These are phyloP conservation scores for Penicillium sp. DNA, from an alignment of 2,329 filamentous ascomycete species.

Conservation along the genomic window DNA sequence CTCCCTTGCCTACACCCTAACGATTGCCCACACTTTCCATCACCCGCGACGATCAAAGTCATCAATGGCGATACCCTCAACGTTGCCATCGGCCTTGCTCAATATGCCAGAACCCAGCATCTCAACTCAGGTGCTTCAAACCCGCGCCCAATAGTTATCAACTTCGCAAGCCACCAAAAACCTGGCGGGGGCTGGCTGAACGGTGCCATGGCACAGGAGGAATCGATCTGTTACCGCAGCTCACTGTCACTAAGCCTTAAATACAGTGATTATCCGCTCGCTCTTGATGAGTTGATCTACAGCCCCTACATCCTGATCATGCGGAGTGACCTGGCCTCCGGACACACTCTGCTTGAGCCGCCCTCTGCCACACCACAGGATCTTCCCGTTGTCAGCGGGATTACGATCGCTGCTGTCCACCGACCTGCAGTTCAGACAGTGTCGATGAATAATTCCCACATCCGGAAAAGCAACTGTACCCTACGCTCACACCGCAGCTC, in stretches of 20 bases:
- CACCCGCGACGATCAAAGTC: not conserved
- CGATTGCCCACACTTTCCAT: not conserved
- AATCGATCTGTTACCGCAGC: not conserved
- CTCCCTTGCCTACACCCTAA: accelerated
- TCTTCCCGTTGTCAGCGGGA: not conserved
- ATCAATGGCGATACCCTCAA: not conserved
- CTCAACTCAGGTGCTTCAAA: not conserved
- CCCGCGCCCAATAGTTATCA: not conserved
- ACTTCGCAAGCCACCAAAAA: not conserved
- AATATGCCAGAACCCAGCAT: not conserved
- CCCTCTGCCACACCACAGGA: not conserved
- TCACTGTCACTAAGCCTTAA: not conserved
- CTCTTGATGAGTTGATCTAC: not conserved
- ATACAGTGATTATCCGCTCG: not conserved
- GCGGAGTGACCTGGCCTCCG: not conserved
- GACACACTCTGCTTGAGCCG: not conserved
- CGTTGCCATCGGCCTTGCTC: not conserved
- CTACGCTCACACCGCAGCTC: not conserved
- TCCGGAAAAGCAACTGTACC: not conserved
- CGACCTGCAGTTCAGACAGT: not conserved
- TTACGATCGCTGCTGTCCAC: not conserved
- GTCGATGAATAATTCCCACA: not conserved
- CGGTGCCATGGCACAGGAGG: not conserved
- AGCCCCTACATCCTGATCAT: not conserved
- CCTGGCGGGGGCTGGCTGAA: not conserved